Evolutionary conservation across 345 rosid species (phyloP), one percentile per base, ranked within the genome.

Genomic region (Physaria fendleri): DNA sequence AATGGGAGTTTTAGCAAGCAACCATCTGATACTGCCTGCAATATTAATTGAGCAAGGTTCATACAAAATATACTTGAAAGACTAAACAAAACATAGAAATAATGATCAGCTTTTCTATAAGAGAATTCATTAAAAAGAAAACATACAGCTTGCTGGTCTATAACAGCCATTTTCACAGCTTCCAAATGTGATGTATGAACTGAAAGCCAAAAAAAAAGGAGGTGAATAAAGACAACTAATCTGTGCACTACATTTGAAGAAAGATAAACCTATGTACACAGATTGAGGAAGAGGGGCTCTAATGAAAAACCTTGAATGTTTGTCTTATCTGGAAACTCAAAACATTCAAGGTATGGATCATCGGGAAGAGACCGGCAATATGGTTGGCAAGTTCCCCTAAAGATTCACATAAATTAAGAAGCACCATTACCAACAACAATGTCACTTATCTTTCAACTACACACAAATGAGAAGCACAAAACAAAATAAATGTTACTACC

Each of bases 361-460:
- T 84, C 87, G 1, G 98, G 96, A 76, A 92, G 88, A 52, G 81
- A 78, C 23, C 82, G 72, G 51, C 88, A 84, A 75, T 74, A 85
- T 1, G 96, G 96, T 79, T 85, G 90, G 68, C 68, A 82, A 46
- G 83, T 81, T 71, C 90, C 96, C 62, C 98, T 91, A 43, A 59
- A 69, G 12, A 64, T 43, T 17, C 18, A 13, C 38, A 54, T 16
- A 46, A 17, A 30, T 16, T 23, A 39, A 38, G 8, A 33, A 58
- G n/a, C 50, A 49, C 28, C 51, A 49, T 21, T 3, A 59, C 24
- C 16, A 27, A n/a, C 39, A 46, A 25, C 30, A 20, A 20, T 3
- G 14, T 37, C 30, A 25, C 34, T 5, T 12, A 13, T 14, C 23
- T 13, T 11, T 39, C 54, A 84, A 11, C 17, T 34, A 38, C 11